Evolutionary conservation across 257 asterid genomes (phyloP).

Genomic region (Solanum pinnatisectum): DNA sequence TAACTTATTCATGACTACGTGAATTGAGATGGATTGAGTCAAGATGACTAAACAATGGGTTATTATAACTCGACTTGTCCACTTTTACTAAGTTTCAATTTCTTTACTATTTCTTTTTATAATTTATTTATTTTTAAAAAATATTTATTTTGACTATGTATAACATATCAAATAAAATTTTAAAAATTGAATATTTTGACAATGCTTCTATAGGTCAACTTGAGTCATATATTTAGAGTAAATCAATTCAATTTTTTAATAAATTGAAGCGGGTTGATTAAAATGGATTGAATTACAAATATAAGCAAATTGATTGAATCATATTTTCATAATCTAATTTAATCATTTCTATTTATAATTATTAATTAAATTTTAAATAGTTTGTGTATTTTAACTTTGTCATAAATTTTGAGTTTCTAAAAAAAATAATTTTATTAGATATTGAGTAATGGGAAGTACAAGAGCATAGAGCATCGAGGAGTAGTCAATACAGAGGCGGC

Average conservation of each 20-base stretch:
- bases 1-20: too few relatives aligned
- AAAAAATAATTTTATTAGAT: conserved; percentile 8
- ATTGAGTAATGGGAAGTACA: conserved; percentile 51
- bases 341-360: not conserved
- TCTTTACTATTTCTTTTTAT: not conserved
- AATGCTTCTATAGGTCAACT: not conserved
- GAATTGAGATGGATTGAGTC: not conserved
- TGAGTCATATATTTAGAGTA: not conserved
- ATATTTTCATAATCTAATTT: not conserved
- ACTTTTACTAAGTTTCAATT: not conserved
- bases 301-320: not conserved
- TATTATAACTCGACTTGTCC: not conserved
- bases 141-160: too few relatives aligned
- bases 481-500: conserved; percentile 23
- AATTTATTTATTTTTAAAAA: not conserved
- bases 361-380: not conserved
- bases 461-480: conserved; percentile 53
- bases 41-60: not conserved
- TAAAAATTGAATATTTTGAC: not conserved
- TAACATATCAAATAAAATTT: not conserved
- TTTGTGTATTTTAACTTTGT: not conserved
- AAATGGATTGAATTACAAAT: not conserved
- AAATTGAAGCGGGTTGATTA: too few relatives aligned
- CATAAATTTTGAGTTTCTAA: not conserved
- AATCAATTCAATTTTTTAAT: not conserved